Evolutionary conservation across 2,329 filamentous ascomycete species (phyloP).

Genomic region (Fusarium sublunatum): DNA sequence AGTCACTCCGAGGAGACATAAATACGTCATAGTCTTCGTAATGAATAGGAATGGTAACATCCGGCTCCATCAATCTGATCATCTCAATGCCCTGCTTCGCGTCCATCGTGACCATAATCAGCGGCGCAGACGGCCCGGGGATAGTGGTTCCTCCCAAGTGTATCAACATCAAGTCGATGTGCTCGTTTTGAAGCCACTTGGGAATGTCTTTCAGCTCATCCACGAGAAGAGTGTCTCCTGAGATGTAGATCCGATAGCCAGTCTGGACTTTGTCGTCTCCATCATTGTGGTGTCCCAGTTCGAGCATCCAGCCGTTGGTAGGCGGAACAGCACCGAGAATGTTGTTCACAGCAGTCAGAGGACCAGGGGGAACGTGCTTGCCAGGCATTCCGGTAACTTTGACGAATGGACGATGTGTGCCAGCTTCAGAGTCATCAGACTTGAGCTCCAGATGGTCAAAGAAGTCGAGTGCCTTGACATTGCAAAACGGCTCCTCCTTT

Average conservation of each 20-base stretch:
- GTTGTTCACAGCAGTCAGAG: constrained; percentile 53
- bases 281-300: constrained; percentile 62
- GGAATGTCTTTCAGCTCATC: constrained; percentile 70
- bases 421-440: background rate
- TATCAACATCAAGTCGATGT: constrained; percentile 73
- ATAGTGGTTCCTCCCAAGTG: constrained; percentile 75
- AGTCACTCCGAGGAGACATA: constrained; percentile 67
- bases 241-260: constrained; percentile 73
- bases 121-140: constrained; percentile 66
- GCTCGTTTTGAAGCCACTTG: constrained; percentile 61
- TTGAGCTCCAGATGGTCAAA: constrained; percentile 60
- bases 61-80: constrained; percentile 68
- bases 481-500: constrained; percentile 62
- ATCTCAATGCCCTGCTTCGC: constrained; percentile 70
- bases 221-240: constrained; percentile 70
- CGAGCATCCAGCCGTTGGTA: constrained; percentile 74
- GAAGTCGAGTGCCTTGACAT: constrained; percentile 65
- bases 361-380: constrained; percentile 66
- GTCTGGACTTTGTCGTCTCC: constrained; percentile 52
- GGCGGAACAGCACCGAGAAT: constrained; percentile 64
- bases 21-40: constrained; percentile 74
- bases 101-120: constrained; percentile 78
- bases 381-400: constrained; percentile 73
- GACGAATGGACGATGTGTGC: constrained; percentile 51
- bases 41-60: constrained; percentile 72